Evolutionary conservation across 768 basidiomycete genomes (phyloP).

Genomic region (Tephrocybe sp.): DNA sequence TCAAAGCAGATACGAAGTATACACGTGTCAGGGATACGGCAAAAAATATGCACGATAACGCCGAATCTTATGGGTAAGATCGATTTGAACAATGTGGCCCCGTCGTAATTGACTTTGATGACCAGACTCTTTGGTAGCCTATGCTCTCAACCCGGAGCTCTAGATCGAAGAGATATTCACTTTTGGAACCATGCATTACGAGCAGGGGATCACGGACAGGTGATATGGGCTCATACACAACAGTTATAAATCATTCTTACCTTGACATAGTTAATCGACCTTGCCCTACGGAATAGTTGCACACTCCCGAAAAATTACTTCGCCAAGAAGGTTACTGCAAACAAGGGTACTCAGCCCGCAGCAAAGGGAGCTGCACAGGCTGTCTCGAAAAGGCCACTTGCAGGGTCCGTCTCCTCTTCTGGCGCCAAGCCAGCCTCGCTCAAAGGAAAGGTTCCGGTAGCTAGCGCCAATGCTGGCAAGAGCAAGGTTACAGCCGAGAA

Average conservation of each 20-base stretch:
- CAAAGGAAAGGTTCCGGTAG: not conserved
- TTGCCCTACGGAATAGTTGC: not conserved
- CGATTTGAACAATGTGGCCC: not conserved
- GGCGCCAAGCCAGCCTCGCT: not conserved
- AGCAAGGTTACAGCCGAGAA: not conserved
- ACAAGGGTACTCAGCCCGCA: not conserved
- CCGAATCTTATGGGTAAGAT: slow-evolving; percentile 2
- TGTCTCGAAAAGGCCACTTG: too few species aligned
- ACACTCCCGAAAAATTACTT: not conserved
- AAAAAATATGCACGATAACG: slow-evolving; percentile 1
- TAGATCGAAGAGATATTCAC: not conserved
- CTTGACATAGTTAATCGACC: not conserved
- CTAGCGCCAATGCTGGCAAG: too few species aligned
- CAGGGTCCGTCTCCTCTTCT: too few species aligned
- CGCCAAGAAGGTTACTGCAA: not conserved
- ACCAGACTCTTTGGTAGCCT: not conserved
- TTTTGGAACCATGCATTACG: not conserved
- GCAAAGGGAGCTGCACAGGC: not conserved
- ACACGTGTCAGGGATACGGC: not conserved
- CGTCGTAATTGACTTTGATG: not conserved
- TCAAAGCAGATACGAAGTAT: not conserved
- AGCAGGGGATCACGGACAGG: not conserved
- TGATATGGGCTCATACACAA: not conserved
- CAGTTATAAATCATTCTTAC: not conserved
- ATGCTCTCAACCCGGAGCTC: slow-evolving; percentile 2